phyloP scores from a whole-genome alignment of 1,284 basidiomycete species.

The Leccinum pachyderme region DNA sequence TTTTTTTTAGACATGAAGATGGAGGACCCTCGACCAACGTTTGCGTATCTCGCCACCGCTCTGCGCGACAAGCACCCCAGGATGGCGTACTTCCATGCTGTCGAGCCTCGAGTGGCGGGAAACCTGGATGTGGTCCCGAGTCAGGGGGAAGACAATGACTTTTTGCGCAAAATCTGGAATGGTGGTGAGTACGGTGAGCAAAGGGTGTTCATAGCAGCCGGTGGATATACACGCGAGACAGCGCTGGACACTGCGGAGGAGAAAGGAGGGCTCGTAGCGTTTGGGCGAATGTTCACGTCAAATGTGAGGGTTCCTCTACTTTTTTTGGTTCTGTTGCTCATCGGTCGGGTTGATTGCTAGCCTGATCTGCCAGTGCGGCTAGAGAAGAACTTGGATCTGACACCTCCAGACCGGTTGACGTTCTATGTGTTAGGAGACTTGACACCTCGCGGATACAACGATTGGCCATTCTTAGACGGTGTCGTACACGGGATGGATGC shows the following conservation, averaged over 20 bases:
- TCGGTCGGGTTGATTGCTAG: slow-evolving; percentile 13
- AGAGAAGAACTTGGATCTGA: slow-evolving; percentile 17
- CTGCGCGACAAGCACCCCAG: slow-evolving; percentile 35
- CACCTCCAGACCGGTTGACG: slow-evolving; percentile 14
- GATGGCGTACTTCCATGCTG: slow-evolving; percentile 54
- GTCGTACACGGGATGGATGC: not conserved
- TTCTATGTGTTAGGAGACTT: slow-evolving; percentile 17
- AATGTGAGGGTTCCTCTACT: slow-evolving; percentile 6
- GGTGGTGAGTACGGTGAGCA: slow-evolving; percentile 16
- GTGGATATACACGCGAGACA: slow-evolving; percentile 31
- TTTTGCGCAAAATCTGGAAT: slow-evolving; percentile 30
- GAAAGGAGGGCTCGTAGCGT: slow-evolving; percentile 38
- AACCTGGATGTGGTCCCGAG: not conserved
- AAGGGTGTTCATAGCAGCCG: slow-evolving; percentile 46
- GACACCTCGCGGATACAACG: slow-evolving; percentile 25
- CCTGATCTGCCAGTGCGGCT: slow-evolving; percentile 44
- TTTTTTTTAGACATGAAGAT: slow-evolving; percentile 29
- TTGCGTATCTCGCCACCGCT: slow-evolving; percentile 38
- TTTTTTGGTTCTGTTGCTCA: not conserved
- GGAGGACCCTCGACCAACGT: slow-evolving; percentile 41
- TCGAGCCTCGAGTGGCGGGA: slow-evolving; percentile 43
- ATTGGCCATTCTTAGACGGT: slow-evolving; percentile 21
- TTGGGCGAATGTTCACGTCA: slow-evolving; percentile 39
- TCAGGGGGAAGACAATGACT: slow-evolving; percentile 11
- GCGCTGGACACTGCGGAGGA: slow-evolving; percentile 20